Evolutionary conservation across 768 basidiomycete species (phyloP).

Genomic region (Sarcodon sp.): DNA sequence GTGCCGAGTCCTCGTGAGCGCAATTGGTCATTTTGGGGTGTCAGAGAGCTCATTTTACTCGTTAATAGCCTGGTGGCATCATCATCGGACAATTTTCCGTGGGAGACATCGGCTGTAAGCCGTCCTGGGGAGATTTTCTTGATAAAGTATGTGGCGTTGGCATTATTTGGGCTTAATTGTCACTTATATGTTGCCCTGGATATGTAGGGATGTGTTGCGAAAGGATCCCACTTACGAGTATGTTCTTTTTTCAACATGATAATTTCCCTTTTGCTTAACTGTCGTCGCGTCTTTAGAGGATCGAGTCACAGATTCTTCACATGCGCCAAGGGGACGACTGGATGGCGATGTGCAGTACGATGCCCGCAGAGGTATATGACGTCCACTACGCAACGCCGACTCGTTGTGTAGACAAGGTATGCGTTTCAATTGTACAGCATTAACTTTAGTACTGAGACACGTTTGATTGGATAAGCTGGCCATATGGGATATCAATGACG

Average conservation of each 20-base stretch:
- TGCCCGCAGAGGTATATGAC: neutral
- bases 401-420: neutral
- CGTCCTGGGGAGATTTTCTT: constrained; percentile 4
- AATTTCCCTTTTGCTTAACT: neutral
- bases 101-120: constrained; percentile 5
- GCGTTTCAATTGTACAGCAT: neutral
- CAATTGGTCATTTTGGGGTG: neutral
- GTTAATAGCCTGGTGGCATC: neutral
- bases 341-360: neutral
- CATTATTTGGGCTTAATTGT: constrained; percentile 1
- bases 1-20: constrained; percentile 5
- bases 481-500: constrained; percentile 6
- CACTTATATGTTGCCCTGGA: constrained; percentile 3
- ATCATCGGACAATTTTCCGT: constrained; percentile 4
- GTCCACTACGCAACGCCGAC: neutral
- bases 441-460: neutral
- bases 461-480: constrained; percentile 6
- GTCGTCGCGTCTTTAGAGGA: neutral
- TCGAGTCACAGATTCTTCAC: neutral
- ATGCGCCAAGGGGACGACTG: neutral
- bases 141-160: constrained; percentile 3
- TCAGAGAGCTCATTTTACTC: neutral
- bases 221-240: no score
- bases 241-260: no score
- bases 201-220: neutral